Conservation (phyloP, 2,329 filamentous ascomycete genomes). For the Aspergillaceae sp. region DNA sequence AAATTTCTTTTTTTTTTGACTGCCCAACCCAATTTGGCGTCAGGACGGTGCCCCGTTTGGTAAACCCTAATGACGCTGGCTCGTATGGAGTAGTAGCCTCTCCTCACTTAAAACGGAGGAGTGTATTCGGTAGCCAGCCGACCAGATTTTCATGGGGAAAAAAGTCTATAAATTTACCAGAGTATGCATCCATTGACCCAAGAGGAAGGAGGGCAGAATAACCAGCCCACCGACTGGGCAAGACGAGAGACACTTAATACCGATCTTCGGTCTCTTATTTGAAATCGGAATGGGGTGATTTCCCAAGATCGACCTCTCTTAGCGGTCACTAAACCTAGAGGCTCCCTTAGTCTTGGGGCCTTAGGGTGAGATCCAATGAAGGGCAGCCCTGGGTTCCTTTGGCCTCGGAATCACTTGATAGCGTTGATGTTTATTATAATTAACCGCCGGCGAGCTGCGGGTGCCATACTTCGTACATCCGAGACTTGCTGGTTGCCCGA, state of each 20-base stretch:
- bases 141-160: not conserved
- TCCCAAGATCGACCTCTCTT: conserved; percentile 12
- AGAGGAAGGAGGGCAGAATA: not conserved
- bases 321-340: conserved; percentile 6
- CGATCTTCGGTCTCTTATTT: conserved; percentile 8
- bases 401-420: not conserved
- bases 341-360: too few relatives aligned
- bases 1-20: not conserved
- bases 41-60: not conserved
- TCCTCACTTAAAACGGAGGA: not conserved
- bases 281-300: conserved; percentile 5
- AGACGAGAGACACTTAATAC: not conserved
- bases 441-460: too few relatives aligned
- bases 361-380: not conserved
- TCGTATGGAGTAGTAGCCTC: not conserved
- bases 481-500: too few relatives aligned
- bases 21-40: not conserved
- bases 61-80: not conserved
- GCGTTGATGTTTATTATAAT: not conserved
- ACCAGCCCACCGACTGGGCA: not conserved
- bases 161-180: not conserved
- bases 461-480: too few relatives aligned
- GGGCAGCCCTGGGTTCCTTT: not conserved
- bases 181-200: not conserved
- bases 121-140: not conserved